phyloP scores from a whole-genome alignment of 352 stramenopile species.

The Bremia lactucae region DNA sequence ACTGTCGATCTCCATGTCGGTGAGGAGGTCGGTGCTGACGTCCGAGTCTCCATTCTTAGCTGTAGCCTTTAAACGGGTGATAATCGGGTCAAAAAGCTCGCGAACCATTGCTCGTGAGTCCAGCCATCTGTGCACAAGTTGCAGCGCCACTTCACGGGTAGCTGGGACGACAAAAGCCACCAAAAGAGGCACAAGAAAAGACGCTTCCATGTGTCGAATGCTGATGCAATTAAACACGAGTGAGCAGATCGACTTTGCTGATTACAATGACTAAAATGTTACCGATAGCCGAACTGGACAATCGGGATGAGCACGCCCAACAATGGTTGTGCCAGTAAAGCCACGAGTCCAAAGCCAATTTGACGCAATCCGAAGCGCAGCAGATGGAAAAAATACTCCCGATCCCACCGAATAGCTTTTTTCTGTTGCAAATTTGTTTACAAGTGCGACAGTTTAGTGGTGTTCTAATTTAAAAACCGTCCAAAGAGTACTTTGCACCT shows the following conservation, averaged over 20 bases:
- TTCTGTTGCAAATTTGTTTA: conserved; percentile 17
- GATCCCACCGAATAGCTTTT: conserved; percentile 63
- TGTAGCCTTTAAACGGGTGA: conserved; percentile 46
- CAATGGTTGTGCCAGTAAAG: conserved; percentile 33
- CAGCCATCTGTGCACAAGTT: conserved; percentile 52
- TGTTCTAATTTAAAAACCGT: no score
- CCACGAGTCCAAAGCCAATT: conserved; percentile 41
- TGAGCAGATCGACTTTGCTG: neutral
- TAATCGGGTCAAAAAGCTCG: conserved; percentile 61
- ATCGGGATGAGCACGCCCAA: conserved; percentile 42
- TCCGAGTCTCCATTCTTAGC: conserved; percentile 19
- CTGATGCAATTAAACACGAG: conserved; percentile 7
- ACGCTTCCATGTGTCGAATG: conserved; percentile 53
- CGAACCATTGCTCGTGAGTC: conserved; percentile 52
- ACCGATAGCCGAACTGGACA: conserved; percentile 54
- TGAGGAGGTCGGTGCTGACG: conserved; percentile 24
- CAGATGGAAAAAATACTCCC: conserved; percentile 53
- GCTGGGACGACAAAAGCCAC: conserved; percentile 37
- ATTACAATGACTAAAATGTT: conserved; percentile 1
- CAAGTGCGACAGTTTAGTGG: no score
- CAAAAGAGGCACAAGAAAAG: conserved; percentile 51
- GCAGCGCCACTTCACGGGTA: conserved; percentile 29
- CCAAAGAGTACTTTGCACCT: no score
- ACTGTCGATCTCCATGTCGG: conserved; percentile 22
- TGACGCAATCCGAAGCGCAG: conserved; percentile 36